Conservation (phyloP, 2,329 filamentous ascomycete species). For the Immersiporthe knoxdaviesiana region DNA sequence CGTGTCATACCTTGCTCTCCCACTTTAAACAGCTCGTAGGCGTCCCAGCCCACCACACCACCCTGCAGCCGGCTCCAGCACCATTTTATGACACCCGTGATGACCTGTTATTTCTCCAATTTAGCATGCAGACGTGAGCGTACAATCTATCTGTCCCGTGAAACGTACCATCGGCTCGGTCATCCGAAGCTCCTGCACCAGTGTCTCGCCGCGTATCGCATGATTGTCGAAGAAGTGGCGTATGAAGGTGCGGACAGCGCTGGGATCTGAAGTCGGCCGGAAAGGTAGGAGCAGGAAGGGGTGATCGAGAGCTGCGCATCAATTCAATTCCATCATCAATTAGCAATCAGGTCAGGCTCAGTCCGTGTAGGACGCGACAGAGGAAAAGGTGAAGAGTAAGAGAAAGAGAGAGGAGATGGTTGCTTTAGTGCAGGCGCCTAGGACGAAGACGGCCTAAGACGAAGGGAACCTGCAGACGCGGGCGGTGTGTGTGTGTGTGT, state of each 20-base stretch:
- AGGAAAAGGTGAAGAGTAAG: neutral
- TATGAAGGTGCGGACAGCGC: constrained; percentile 88
- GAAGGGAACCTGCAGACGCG: constrained; percentile 29
- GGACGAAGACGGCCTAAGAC: constrained; percentile 14
- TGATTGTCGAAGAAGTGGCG: constrained; percentile 84
- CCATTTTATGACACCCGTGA: constrained; percentile 96
- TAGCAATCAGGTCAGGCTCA: constrained; percentile 2
- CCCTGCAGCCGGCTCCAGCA: constrained; percentile 93
- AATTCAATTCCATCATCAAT: neutral
- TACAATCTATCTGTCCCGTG: neutral
- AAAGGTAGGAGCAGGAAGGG: constrained; percentile 95
- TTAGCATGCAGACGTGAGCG: constrained; percentile 33
- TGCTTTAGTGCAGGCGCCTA: constrained; percentile 29
- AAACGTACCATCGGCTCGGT: constrained; percentile 84
- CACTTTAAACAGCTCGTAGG: constrained; percentile 93
- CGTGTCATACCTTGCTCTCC: constrained; percentile 81
- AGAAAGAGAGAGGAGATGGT: constrained; percentile 6
- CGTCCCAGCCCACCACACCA: constrained; percentile 94
- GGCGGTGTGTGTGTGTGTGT: too few relatives aligned
- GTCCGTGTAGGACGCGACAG: constrained; percentile 29
- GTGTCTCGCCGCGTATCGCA: constrained; percentile 68
- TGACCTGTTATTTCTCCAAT: constrained; percentile 60
- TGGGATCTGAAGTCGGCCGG: constrained; percentile 88
- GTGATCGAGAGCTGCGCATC: constrained; percentile 72
- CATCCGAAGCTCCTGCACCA: constrained; percentile 87